phyloP scores from a whole-genome alignment of 176 grass and related monocot genomes.

The Oryza nivara region DNA sequence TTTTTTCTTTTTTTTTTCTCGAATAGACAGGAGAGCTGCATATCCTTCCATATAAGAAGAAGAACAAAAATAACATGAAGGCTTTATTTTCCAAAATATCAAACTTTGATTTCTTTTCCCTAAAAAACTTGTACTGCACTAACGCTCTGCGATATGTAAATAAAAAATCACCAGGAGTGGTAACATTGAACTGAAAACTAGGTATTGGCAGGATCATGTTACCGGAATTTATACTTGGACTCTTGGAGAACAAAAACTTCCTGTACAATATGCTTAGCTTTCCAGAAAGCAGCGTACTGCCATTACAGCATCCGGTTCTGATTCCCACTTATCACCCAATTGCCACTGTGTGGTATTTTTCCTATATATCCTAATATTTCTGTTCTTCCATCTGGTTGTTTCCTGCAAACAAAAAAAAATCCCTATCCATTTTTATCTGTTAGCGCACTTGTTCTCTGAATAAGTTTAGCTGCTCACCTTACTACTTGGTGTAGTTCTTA shows the following conservation, averaged over 20 bases:
- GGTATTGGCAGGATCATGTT: neutral
- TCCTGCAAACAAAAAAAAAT: neutral
- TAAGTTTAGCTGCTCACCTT: neutral
- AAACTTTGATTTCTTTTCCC: slow-evolving; percentile 8
- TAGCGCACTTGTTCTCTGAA: slow-evolving; percentile 2
- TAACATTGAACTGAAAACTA: neutral
- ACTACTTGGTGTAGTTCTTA: neutral
- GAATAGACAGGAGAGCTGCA: too few species aligned
- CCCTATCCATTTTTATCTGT: neutral
- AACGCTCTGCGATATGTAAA: neutral
- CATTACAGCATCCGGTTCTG: slow-evolving; percentile 38
- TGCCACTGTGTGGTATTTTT: slow-evolving; percentile 25
- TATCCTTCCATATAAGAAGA: too few species aligned
- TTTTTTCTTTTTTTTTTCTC: too few species aligned
- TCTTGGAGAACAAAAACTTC: slow-evolving; percentile 6
- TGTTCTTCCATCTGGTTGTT: neutral
- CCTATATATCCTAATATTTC: neutral
- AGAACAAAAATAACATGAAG: too few species aligned
- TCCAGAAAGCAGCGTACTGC: slow-evolving; percentile 14
- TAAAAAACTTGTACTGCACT: neutral
- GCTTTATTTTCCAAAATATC: neutral
- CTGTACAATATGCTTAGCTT: slow-evolving; percentile 27
- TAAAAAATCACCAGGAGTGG: neutral
- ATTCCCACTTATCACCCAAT: slow-evolving; percentile 10
- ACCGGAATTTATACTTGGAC: neutral